These are phyloP conservation scores for Crithidia fasciculata DNA, from an alignment of 208 protist genomes.

Conservation along the genomic window DNA sequence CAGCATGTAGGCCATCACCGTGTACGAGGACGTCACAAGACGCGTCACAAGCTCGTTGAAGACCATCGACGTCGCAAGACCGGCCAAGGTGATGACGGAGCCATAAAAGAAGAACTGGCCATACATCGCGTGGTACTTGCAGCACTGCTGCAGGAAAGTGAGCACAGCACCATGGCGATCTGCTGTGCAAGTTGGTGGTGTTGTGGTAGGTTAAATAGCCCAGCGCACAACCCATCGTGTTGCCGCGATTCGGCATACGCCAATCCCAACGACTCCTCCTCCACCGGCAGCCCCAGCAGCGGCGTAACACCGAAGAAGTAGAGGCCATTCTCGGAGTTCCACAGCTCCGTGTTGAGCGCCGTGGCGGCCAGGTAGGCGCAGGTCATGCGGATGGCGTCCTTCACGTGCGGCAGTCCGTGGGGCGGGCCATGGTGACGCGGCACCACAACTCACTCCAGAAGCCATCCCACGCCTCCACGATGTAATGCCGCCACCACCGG, in stretches of 20 bases:
- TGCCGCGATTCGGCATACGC: slow-evolving; percentile 35
- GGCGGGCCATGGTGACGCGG: slow-evolving; percentile 46
- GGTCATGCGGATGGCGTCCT: slow-evolving; percentile 63
- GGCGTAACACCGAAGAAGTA: slow-evolving; percentile 66
- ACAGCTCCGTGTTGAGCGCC: slow-evolving; percentile 48
- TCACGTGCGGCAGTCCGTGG: slow-evolving; percentile 44
- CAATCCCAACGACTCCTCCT: slow-evolving; percentile 47
- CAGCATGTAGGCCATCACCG: slow-evolving; percentile 49
- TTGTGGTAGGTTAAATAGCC: slow-evolving; percentile 47
- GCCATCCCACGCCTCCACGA: slow-evolving; percentile 50
- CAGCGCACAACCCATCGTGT: slow-evolving; percentile 39
- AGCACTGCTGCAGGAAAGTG: slow-evolving; percentile 28
- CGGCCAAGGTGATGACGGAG: slow-evolving; percentile 33
- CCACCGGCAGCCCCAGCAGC: slow-evolving; percentile 56
- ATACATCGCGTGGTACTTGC: slow-evolving; percentile 37
- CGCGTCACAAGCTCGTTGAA: slow-evolving; percentile 38
- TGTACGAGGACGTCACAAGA: slow-evolving; percentile 43
- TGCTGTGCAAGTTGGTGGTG: slow-evolving; percentile 24
- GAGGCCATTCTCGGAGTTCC: slow-evolving; percentile 26
- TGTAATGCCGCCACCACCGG: slow-evolving; percentile 38
- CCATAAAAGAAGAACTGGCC: slow-evolving; percentile 45
- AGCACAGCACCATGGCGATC: slow-evolving; percentile 31
- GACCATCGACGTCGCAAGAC: slow-evolving; percentile 30
- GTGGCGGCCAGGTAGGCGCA: slow-evolving; percentile 44
- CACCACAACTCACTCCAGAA: slow-evolving; percentile 54